Evolutionary conservation across 192 early-diverging fungal species (phyloP).

Genomic region (Chytriomyces hyalinus): DNA sequence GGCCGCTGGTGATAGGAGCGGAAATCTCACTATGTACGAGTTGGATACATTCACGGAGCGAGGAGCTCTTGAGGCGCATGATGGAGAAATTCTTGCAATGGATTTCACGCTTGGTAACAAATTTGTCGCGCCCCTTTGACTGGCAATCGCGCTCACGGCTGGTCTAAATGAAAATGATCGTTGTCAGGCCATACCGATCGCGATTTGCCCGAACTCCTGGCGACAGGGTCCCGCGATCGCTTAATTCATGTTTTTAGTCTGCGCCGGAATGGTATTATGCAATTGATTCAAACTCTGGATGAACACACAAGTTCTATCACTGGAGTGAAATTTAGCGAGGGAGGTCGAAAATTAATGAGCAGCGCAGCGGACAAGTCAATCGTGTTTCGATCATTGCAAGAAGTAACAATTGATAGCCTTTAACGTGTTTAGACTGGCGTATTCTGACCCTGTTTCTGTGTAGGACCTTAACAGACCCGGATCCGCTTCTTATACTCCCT

Average conservation of each 20-base stretch:
- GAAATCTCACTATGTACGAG: constrained; percentile 71
- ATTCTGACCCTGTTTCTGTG: neutral
- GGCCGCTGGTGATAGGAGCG: constrained; percentile 75
- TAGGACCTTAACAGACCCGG: neutral
- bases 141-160: too few species aligned
- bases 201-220: constrained; percentile 52
- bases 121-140: too few species aligned
- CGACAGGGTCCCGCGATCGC: constrained; percentile 78
- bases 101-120: constrained; percentile 63
- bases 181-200: too few species aligned
- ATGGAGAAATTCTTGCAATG: constrained; percentile 76
- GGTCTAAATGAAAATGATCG: too few species aligned
- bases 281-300: constrained; percentile 77
- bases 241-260: constrained; percentile 79
- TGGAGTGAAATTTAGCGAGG: constrained; percentile 67
- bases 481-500: constrained; percentile 7
- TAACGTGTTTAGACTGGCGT: too few species aligned
- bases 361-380: constrained; percentile 84
- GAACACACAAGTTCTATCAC: constrained; percentile 87
- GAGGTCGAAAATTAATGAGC: constrained; percentile 71
- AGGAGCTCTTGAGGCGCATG: constrained; percentile 75
- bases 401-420: neutral
- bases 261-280: constrained; percentile 37
- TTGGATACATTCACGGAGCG: constrained; percentile 65
- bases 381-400: constrained; percentile 64